Evolutionary conservation across 176 grass and related monocot genomes (phyloP).

Genomic region (Areca catechu): DNA sequence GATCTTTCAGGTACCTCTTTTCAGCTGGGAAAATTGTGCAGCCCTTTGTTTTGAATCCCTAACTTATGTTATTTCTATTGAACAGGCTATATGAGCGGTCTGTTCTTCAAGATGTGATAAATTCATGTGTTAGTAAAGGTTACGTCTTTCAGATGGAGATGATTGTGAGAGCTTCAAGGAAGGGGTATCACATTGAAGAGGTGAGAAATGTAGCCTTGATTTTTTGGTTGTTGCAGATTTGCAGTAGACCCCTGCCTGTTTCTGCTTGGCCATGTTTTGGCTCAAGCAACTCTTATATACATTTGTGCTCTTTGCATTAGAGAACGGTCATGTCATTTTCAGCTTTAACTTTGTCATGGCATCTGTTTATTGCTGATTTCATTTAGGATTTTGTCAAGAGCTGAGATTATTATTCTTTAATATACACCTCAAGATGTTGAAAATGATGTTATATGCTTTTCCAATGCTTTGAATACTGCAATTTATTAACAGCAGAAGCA

Average conservation of each 20-base stretch:
- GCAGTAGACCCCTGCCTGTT: not conserved
- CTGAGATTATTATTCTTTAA: not conserved
- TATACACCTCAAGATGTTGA: not conserved
- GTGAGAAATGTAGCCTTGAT: slow-evolving; percentile 5
- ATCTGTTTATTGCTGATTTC: too few species aligned
- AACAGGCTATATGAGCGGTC: slow-evolving; percentile 72
- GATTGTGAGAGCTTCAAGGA: slow-evolving; percentile 96
- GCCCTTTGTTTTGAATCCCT: not conserved
- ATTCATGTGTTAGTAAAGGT: slow-evolving; percentile 93
- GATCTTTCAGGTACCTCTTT: slow-evolving; percentile 72
- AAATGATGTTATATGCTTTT: too few species aligned
- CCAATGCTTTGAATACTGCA: too few species aligned
- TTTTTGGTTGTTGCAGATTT: too few species aligned
- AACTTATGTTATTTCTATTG: not conserved
- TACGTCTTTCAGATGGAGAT: slow-evolving; percentile 99
- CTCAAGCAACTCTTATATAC: too few species aligned
- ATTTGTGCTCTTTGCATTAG: too few species aligned
- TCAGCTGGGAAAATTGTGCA: not conserved
- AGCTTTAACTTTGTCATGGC: too few species aligned
- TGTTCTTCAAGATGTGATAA: slow-evolving; percentile 84
- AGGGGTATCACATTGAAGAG: slow-evolving; percentile 84
- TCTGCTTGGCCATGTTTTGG: too few species aligned
- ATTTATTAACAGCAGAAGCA: too few species aligned
- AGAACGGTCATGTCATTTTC: too few species aligned
- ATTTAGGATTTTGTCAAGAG: too few species aligned